Evolutionary conservation across 2,329 filamentous ascomycete species (phyloP).

Genomic region (Pseudogymnoascus sp.): DNA sequence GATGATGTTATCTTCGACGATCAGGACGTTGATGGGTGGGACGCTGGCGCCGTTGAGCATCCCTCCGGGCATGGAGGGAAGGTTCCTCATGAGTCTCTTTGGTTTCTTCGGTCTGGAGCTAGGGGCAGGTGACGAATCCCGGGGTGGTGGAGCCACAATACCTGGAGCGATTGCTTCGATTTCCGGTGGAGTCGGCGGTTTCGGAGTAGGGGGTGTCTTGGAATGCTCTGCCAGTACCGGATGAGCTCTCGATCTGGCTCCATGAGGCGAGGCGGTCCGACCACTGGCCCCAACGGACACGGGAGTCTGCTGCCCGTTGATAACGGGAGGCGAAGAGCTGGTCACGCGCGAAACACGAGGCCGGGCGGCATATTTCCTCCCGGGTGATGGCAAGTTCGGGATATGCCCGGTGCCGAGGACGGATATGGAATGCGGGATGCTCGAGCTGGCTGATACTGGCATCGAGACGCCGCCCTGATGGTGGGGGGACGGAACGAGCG

Average conservation of each 20-base stretch:
- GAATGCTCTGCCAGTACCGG: conserved; percentile 48
- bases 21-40: conserved; percentile 92
- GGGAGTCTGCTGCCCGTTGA: conserved; percentile 32
- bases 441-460: conserved; percentile 21
- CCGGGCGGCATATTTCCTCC: conserved; percentile 50
- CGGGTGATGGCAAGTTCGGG: conserved; percentile 74
- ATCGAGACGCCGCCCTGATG: conserved; percentile 24
- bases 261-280: conserved; percentile 29
- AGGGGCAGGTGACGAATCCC: conserved; percentile 40
- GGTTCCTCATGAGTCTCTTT: conserved; percentile 44
- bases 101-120: conserved; percentile 39
- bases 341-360: conserved; percentile 62
- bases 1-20: conserved; percentile 98
- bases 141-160: conserved; percentile 39
- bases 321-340: conserved; percentile 72
- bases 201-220: conserved; percentile 39
- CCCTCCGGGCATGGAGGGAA: conserved; percentile 47
- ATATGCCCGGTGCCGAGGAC: conserved; percentile 75
- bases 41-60: conserved; percentile 69
- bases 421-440: conserved; percentile 61
- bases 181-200: conserved; percentile 45
- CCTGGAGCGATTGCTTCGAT: conserved; percentile 41
- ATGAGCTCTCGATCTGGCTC: conserved; percentile 50
- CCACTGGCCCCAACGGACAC: conserved; percentile 21
- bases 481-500: conserved; percentile 25